Base-by-base conservation (phyloP, 1,139 yeast species). In the Komagataea norvegica region DNA sequence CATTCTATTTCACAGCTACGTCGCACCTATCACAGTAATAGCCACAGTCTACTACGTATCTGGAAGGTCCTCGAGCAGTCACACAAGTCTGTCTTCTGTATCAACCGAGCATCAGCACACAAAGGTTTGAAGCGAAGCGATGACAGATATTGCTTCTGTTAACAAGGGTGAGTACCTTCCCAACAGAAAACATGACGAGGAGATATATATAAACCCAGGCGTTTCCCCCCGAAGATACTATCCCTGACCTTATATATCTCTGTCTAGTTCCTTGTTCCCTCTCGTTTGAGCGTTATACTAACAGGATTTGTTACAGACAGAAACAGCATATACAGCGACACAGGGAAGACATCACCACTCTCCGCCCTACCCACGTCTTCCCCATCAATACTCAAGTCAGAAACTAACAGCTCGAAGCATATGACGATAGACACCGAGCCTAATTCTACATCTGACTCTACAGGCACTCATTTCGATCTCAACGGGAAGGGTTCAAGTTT, bases 271-370 rank as follows among this genome's bases (percentile, higher is more conserved):
- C n/a, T n/a, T n/a, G n/a, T n/a, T n/a, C n/a, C n/a, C n/a, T n/a
- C n/a, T n/a, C n/a, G n/a, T n/a, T n/a, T n/a, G n/a, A n/a, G n/a
- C n/a, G n/a, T n/a, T n/a, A 4, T 29, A 34, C 37, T 25, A 31
- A 26, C 33, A 11, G 5, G 4, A 8, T 23, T 17, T 13, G 11
- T 6, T 11, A 23, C 34, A 16, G 38, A 31, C 25, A 27, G 28
- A 22, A 31, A 25, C 16, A 31, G 21, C 31, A 25, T 35, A 11
- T 19, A 33, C 17, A 38, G 44, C 22, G 54, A 51, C 15, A 38
- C 47, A n/a, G 52, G 52, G 3, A 49, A 48, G 34, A 50, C 54
- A 9, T 51, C 54, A 3, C 54, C 55, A 8, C 37, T 51, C n/a
- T 47, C 55, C 16, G 47, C 43, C 15, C 42, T 51, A 14, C 40